phyloP scores from a whole-genome alignment of 2,329 filamentous ascomycete genomes.

The Exophiala xenobiotica region DNA sequence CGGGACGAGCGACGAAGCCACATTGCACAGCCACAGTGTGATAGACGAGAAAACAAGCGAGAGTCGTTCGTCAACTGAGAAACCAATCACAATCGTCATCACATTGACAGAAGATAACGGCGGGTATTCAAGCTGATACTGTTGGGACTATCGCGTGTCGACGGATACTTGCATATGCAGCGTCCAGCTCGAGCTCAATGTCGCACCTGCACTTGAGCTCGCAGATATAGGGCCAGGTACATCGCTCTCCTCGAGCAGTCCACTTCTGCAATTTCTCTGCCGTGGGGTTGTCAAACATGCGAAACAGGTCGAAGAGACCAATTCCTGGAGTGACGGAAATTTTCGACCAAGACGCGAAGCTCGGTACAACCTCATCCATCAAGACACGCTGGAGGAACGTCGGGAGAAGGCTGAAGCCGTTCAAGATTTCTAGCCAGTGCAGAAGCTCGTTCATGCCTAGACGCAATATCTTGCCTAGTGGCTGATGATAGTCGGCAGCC shows the following conservation, averaged over 20 bases:
- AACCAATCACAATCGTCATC: constrained; percentile 10
- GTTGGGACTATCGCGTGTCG: constrained; percentile 33
- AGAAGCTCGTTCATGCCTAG: constrained; percentile 39
- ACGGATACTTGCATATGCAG: constrained; percentile 77
- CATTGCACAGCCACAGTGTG: constrained; percentile 16
- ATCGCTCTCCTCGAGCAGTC: constrained; percentile 79
- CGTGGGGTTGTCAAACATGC: constrained; percentile 79
- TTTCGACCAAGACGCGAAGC: constrained; percentile 88
- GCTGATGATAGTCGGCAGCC: constrained; percentile 59
- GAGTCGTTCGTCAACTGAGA: background rate
- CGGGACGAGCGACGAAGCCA: background rate
- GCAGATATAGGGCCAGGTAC: constrained; percentile 85
- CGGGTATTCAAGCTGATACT: background rate
- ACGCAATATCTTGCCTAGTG: constrained; percentile 69
- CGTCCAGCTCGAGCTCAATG: constrained; percentile 83
- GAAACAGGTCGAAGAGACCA: constrained; percentile 68
- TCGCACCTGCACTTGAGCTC: constrained; percentile 79
- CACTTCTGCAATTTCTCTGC: constrained; percentile 75
- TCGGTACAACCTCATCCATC: constrained; percentile 74
- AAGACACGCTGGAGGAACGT: constrained; percentile 69
- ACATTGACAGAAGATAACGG: constrained; percentile 11
- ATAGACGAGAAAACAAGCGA: background rate
- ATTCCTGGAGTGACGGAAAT: constrained; percentile 90
- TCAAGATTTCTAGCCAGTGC: constrained; percentile 77
- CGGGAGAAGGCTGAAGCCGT: constrained; percentile 75